Evolutionary conservation across 352 stramenopile species (phyloP).

Genomic region (Phytopythium delawarense): DNA sequence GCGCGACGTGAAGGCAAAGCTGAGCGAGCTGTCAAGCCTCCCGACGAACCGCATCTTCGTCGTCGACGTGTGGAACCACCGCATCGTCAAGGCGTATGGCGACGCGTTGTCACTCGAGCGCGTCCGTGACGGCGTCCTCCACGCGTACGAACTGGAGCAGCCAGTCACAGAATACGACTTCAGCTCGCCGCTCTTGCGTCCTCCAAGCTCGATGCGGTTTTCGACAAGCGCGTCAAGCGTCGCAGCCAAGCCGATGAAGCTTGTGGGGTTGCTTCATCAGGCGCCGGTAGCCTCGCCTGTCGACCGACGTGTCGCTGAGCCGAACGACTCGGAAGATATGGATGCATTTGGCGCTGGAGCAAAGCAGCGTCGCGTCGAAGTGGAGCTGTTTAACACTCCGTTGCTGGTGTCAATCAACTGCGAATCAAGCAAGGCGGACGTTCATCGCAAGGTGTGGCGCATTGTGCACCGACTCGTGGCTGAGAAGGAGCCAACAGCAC

Average conservation of each 20-base stretch:
- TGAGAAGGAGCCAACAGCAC: constrained; percentile 17
- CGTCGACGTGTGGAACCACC: constrained; percentile 66
- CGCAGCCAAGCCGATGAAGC: constrained; percentile 42
- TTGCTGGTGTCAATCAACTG: constrained; percentile 63
- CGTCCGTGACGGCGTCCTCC: constrained; percentile 49
- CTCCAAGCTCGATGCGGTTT: constrained; percentile 13
- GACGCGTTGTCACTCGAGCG: constrained; percentile 43
- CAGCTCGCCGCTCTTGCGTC: constrained; percentile 53
- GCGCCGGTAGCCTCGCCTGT: constrained; percentile 53
- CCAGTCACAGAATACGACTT: constrained; percentile 61
- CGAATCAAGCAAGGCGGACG: constrained; percentile 55
- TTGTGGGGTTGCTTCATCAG: constrained; percentile 74
- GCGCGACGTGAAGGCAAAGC: constrained; percentile 54
- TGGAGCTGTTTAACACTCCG: constrained; percentile 76
- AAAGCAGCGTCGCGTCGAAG: constrained; percentile 68
- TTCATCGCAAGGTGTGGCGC: constrained; percentile 80
- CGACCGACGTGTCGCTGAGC: constrained; percentile 24
- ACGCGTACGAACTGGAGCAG: constrained; percentile 89
- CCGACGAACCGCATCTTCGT: constrained; percentile 55
- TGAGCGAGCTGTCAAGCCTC: constrained; percentile 44
- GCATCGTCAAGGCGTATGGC: constrained; percentile 51
- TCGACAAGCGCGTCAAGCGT: background rate
- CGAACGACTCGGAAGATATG: constrained; percentile 26
- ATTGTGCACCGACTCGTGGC: constrained; percentile 74
- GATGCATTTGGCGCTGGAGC: constrained; percentile 27